phyloP scores from a whole-genome alignment of 2,329 filamentous ascomycete genomes.

The Penicillium sp. region DNA sequence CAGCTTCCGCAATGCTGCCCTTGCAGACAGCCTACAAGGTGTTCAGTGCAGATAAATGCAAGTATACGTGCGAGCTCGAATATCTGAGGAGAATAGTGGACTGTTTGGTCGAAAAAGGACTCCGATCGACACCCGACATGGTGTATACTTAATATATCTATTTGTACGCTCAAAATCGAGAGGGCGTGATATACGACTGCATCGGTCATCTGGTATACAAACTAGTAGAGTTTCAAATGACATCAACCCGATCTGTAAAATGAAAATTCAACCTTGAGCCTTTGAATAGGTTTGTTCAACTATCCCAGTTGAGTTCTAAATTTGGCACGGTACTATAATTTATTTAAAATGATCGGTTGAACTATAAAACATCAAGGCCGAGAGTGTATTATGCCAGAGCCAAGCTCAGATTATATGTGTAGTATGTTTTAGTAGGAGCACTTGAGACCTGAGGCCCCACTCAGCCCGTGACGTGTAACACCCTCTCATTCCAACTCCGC shows the following conservation, averaged over 20 bases:
- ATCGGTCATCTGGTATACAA: neutral
- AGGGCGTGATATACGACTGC: neutral
- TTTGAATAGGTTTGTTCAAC: too few relatives aligned
- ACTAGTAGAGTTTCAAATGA: neutral
- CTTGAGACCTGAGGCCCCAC: constrained; percentile 7
- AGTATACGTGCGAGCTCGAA: neutral
- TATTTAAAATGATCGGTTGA: too few relatives aligned
- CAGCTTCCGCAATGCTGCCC: constrained; percentile 38
- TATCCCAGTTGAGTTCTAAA: too few relatives aligned
- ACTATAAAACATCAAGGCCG: too few relatives aligned
- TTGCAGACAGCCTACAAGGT: constrained; percentile 19
- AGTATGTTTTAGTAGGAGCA: too few relatives aligned
- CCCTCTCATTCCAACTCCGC: constrained; percentile 4
- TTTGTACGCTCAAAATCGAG: neutral
- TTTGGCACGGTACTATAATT: too few relatives aligned
- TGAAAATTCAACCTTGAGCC: neutral
- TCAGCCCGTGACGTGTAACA: constrained; percentile 14
- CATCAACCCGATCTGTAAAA: neutral
- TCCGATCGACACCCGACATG: constrained; percentile 14
- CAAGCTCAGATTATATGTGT: too few relatives aligned
- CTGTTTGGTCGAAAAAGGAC: constrained; percentile 16
- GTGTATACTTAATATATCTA: neutral
- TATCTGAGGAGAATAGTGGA: constrained; percentile 10
- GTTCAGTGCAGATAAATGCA: neutral
- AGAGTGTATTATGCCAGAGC: neutral